Evolutionary conservation across 164 flowering plant genomes (phyloP), one percentile per base, ranked within the genome.

Genomic region (Amborella trichopoda): DNA sequence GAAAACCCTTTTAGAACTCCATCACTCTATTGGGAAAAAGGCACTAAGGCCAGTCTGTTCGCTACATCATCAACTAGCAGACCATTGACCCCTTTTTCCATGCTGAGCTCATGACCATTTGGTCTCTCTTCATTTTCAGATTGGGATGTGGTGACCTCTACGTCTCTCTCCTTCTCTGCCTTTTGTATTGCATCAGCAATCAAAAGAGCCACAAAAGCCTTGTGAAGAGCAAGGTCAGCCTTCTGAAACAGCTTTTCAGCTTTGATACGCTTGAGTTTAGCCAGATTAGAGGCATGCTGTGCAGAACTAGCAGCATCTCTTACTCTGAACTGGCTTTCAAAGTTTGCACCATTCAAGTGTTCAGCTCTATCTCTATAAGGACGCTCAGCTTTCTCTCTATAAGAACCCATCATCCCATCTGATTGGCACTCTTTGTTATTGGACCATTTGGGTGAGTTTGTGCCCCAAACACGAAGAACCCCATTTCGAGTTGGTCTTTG

Each of bases 301-400:
- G 96, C 94, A 3, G 94, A 91, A 58, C 84, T 63, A 13, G 84
- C 66, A 27, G 96, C 96, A 59, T 81, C 96, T 18, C 94, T 78
- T 61, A 79, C 46, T 64, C 76, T 74, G 54, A 80, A 78, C 68
- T 87, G 96, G 13, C 13, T 26, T 27, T 84, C 88, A 46, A 74
- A 61, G 56, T 81, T 85, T 6, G 74, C 48, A 53, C 62, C 58
- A 58, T 73, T 77, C 50, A 80, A 46, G 26, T 68, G 66, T 50
- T 75, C 74, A 28, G 56, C 38, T 28, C 33, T 38, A 21, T 38
- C 68, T 65, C 71, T 61, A 9, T 42, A 33, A 55, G 44, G n/a
- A n/a, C n/a, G n/a, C n/a, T n/a, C n/a, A n/a, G n/a, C n/a, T n/a
- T n/a, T n/a, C n/a, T n/a, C n/a, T n/a, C n/a, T n/a, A n/a, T n/a